Evolutionary conservation across 2,329 filamentous ascomycete genomes (phyloP), one percentile per base, ranked within the genome.

Genomic region (Beauveria rudraprayagi): DNA sequence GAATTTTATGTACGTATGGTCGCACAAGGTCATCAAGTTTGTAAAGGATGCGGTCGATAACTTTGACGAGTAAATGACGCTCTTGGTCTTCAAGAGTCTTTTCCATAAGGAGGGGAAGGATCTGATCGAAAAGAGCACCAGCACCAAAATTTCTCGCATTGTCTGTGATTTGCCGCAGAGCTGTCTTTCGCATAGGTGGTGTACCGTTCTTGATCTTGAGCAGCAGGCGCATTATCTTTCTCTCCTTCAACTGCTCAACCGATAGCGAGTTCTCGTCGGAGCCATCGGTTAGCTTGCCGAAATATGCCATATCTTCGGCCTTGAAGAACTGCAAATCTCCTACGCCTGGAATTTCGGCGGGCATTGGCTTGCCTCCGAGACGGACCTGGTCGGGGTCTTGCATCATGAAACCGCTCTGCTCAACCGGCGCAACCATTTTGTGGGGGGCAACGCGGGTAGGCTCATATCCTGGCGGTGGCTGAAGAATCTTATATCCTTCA

Each of bases 181-280:
- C 94, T 41, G 94, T 99, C 82, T 99, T 99, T 76, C 94, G 84
- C 94, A 97, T 97, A 0, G 94, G 93, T 28, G 94, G 94, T 46
- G 94, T 97, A 70, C 94, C 94, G 72, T 99, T 99, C 83, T 99
- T 99, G 80, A 99, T 93, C 77, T 99, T 99, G 61, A 99, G 82
- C 51, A 99, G 80, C 60, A 99, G 78, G 66, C 94, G 84, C 94
- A 99, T 97, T 71, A 99, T 99, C 77, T 99, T 99, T 64, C 94
- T 85, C 76, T 99, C 93, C 76, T 99, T 97, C 57, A 99, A 78
- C 70, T 99, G 93, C 54, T 99, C 94, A 10, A 99, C 92, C 22
- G 88, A 92, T 76, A 99, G 84, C 24, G 86, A 83, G 68, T 93
- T 95, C 76, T 99, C 94, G 67, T 97, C 92, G 28, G 89, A 89